Base-by-base conservation (phyloP, 805 yeast species). In the Ogataea henricii region DNA sequence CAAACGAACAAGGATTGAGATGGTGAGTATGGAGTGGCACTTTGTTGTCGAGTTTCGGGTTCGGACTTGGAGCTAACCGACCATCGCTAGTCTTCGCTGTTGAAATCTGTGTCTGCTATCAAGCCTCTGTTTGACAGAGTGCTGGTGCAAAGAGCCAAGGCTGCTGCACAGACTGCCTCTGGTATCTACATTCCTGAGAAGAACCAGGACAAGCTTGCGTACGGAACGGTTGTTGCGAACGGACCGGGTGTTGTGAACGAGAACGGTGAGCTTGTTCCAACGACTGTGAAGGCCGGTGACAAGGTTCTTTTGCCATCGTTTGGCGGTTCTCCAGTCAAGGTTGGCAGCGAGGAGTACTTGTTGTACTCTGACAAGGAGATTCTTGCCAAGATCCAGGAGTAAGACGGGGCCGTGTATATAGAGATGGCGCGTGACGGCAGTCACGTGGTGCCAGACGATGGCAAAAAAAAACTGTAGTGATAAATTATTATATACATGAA, bases 61-160 rank as follows among this genome's bases (percentile, higher is more conserved):
- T n/a, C n/a, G n/a, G n/a, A n/a, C n/a, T n/a, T n/a, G n/a, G n/a
- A n/a, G n/a, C n/a, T n/a, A n/a, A n/a, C n/a, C 30, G 10, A 27
- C 10, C 30, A 27, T 12, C 30, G 9, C 30, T 14, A 74, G 82
- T 71, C 81, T 51, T 76, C 89, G 43, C 65, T 87, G 53, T 73
- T 87, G 66, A 89, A 88, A 71, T 82, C 87, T 57, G 94, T 89
- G 63, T 85, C 89, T 73, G 80, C 89, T 52, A 84, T 94, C 67
- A 85, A 85, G 60, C 99, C 99, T 54, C 82, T 94, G 59, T 79
- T 94, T 60, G 98, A 94, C 83, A 86, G 99, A 73, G 91, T 94
- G 52, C 81, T 94, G 56, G 96, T 94, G 53, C 97, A 90, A 77
- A 87, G 97, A 72, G 75, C 86, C 65, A 90, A 90, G 78, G 96